Conservation (phyloP, 192 early-diverging fungal species). For the Oehlia diaphana region DNA sequence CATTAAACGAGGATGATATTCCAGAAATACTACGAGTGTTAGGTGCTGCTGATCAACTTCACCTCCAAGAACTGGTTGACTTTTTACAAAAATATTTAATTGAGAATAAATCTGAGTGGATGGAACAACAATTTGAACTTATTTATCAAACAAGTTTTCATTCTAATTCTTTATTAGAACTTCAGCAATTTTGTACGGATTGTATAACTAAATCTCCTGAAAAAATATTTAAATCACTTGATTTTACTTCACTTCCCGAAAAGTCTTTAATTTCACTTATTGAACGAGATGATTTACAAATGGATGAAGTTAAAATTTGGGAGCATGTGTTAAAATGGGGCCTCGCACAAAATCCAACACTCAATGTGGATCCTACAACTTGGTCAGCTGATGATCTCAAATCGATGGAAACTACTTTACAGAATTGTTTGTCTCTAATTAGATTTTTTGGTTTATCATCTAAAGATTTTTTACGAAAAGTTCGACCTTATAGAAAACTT, state of each 20-base stretch:
- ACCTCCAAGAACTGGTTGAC: conserved; percentile 4
- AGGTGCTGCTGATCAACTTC: background rate
- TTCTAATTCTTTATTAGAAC: background rate
- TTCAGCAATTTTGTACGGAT: background rate
- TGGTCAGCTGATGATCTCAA: conserved; percentile 1
- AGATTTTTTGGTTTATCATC: conserved; percentile 7
- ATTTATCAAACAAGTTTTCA: background rate
- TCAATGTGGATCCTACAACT: background rate
- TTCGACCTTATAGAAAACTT: background rate
- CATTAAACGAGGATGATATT: background rate
- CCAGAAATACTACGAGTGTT: background rate
- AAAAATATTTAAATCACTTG: background rate
- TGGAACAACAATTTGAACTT: background rate
- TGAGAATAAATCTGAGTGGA: background rate
- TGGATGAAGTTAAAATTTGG: conserved; percentile 16
- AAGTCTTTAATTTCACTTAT: background rate
- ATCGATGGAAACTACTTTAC: background rate
- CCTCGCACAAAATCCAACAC: background rate
- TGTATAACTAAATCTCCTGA: background rate
- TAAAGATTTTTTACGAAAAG: background rate
- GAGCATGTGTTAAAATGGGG: conserved; percentile 20
- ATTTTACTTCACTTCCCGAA: conserved; percentile 1
- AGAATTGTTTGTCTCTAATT: background rate
- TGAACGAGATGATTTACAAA: conserved; percentile 2
- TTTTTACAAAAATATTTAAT: conserved; percentile 10